Conservation (phyloP, 495 filamentous ascomycete genomes). For the Astrocystis sublimbata region DNA sequence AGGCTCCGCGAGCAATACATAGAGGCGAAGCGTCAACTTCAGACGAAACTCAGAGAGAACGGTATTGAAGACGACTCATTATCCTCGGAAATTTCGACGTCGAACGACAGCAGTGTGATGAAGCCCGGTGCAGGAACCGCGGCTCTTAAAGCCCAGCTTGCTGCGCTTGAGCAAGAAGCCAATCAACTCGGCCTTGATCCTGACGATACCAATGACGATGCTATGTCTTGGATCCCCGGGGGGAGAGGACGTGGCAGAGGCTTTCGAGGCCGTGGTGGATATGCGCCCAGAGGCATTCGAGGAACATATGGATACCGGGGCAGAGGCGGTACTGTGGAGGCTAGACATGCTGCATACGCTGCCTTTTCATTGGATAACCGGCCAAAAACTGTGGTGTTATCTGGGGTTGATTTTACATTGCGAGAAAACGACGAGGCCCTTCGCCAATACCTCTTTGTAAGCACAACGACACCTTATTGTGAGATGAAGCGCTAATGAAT, state of each 20-base stretch:
- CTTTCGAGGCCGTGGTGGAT: constrained; percentile 47
- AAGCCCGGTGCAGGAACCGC: constrained; percentile 44
- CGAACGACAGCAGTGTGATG: constrained; percentile 16
- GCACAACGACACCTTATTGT: constrained; percentile 27
- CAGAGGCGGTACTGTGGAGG: constrained; percentile 51
- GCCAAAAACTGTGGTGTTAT: constrained; percentile 72
- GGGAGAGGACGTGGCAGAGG: constrained; percentile 35
- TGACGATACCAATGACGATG: constrained; percentile 44
- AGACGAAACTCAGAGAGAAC: constrained; percentile 52
- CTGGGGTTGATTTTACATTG: constrained; percentile 65
- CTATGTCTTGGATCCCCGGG: constrained; percentile 36
- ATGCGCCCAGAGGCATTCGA: constrained; percentile 45
- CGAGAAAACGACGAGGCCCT: constrained; percentile 79
- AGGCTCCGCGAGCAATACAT: constrained; percentile 72
- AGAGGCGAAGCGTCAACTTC: constrained; percentile 72
- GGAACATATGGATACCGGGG: constrained; percentile 60
- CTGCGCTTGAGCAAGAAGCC: constrained; percentile 82
- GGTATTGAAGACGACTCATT: constrained; percentile 38
- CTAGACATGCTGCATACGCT: constrained; percentile 53
- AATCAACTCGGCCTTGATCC: constrained; percentile 74
- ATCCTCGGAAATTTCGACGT: constrained; percentile 11
- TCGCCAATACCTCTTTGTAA: constrained; percentile 82
- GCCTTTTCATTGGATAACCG: constrained; percentile 85
- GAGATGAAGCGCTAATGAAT: constrained; percentile 21
- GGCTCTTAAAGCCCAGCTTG: constrained; percentile 75